These are phyloP conservation scores for Helichrysum umbraculigerum DNA, from an alignment of 129 eudicot species.

Conservation along the genomic window DNA sequence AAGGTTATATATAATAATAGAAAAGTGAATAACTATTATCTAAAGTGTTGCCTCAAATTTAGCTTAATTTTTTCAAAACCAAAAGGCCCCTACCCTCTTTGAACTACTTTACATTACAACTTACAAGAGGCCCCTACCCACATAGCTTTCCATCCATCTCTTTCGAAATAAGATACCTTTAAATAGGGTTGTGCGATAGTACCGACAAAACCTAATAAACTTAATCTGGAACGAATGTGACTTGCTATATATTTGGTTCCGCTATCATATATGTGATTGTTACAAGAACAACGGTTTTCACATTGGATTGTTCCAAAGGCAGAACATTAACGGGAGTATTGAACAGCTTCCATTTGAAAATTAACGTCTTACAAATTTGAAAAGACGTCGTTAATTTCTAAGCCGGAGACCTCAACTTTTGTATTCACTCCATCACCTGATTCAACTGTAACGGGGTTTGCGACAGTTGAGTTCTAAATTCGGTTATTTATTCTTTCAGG, in stretches of 20 bases:
- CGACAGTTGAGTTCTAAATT: background rate
- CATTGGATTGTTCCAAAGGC: background rate
- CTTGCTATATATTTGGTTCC: background rate
- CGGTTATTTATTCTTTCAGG: no score
- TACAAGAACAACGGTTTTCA: background rate
- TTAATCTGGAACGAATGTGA: background rate
- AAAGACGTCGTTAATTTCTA: background rate
- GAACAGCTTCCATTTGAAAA: background rate
- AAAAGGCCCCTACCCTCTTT: background rate
- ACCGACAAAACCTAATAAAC: background rate
- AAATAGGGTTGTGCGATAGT: background rate
- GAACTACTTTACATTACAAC: background rate
- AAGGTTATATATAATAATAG: background rate
- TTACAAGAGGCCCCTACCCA: background rate
- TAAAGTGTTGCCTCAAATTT: background rate
- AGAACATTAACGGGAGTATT: background rate
- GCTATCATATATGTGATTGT: background rate
- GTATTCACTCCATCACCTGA: background rate
- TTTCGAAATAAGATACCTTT: background rate
- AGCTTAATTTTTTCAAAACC: background rate
- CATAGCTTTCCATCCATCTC: background rate
- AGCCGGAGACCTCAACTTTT: background rate
- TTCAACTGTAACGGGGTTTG: background rate
- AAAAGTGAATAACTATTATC: background rate
- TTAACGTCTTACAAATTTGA: background rate